Base-by-base conservation (phyloP, 176 grass and related monocot species). In the Aegilops umbellulata region DNA sequence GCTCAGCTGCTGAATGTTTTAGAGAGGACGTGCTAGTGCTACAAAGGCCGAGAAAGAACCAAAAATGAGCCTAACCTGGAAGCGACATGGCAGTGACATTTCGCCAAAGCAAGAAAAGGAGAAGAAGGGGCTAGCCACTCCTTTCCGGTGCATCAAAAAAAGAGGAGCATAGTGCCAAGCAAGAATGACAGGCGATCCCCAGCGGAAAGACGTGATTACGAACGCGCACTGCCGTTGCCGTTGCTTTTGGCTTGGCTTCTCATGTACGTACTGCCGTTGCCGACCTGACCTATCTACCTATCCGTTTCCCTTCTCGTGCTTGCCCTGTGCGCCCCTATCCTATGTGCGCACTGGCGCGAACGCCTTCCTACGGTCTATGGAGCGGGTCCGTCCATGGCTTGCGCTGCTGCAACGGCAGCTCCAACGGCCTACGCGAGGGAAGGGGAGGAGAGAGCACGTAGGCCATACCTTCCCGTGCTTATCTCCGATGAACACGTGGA, bases 401-500 rank as follows among this genome's bases (percentile, higher is more conserved):
- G 47, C 7, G 3, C 53, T 58, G 7, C 44, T 44, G 58, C 23
- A 65, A 74, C 42, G 14, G 80, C 55, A 61, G 49, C 26, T 6
- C 55, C 39, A 74, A 38, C 16, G 44, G 73, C 49, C 62, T 78
- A 35, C 51, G 55, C 23, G 66, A 20, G 64, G 38, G 38, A 8
- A 67, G 6, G 17, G n/a, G 34, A 7, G 11, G 15, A 8, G 20
- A 58, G 55, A 38, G 3, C 34, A 36, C 65, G 10, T 41, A 77
- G 70, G 36, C 38, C 88, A 80, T 85, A 97, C 95, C 90, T 95
- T 93, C 3, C 95, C 95, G 69, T 90, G 79, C 66, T 95, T 90
- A 87, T 94, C 90, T 83, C 95, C 92, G 20, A 93, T 78, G 72
- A 97, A 10, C 58, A 95, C 83, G 86, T 97, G 95, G 29, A 97